These are phyloP conservation scores for Ceratocystis lukuohia DNA, from an alignment of 2,329 filamentous ascomycete species.

Conservation along the genomic window DNA sequence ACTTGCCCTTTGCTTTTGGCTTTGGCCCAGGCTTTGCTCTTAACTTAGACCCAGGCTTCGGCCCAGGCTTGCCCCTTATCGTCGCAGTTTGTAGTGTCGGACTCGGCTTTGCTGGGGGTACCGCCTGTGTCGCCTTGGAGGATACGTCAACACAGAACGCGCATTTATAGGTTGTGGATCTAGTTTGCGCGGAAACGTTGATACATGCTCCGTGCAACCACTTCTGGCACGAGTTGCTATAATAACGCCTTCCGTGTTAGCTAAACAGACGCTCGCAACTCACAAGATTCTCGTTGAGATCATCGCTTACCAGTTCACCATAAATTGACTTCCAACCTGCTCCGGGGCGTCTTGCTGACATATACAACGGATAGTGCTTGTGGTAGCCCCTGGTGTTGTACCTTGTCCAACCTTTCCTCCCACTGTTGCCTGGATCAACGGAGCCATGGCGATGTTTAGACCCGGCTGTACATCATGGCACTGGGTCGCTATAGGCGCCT, in stretches of 20 bases:
- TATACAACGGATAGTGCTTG: conserved; percentile 37
- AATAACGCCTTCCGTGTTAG: conserved; percentile 7
- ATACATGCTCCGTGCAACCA: conserved; percentile 52
- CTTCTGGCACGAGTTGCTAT: conserved; percentile 50
- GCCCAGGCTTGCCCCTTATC: background rate
- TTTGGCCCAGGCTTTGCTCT: background rate
- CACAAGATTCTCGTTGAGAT: background rate
- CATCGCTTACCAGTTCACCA: conserved; percentile 48
- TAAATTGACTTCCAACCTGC: conserved; percentile 34
- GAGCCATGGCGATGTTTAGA: background rate
- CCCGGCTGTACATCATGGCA: conserved; percentile 1
- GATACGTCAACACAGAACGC: conserved; percentile 49
- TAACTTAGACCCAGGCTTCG: background rate
- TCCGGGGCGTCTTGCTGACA: conserved; percentile 36
- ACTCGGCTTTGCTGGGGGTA: conserved; percentile 23
- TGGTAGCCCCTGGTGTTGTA: background rate
- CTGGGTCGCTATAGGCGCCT: background rate
- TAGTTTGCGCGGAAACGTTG: conserved; percentile 42
- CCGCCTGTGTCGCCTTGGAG: conserved; percentile 34
- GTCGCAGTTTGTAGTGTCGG: conserved; percentile 23
- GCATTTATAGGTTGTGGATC: conserved; percentile 50
- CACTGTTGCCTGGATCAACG: background rate
- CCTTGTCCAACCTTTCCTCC: conserved; percentile 19
- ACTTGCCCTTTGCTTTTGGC: background rate
- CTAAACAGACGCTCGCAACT: background rate